Percentiles rank a stretch among this genome's conserved stretches.
phyloP scores from a whole-genome alignment of 306 rosid genomes.

The Cucumis sativus region Cucumber_9930_V3 NC_026659.2:24124001-24124500 shows the following conservation, averaged over 20 bases:
- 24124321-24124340: constrained; percentile 57
- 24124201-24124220: background rate
- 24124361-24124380: background rate
- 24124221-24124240: background rate
- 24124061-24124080: background rate
- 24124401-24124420: background rate
- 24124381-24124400: background rate
- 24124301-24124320: constrained; percentile 47
- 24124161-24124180: background rate
- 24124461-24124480: constrained; percentile 92
- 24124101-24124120: background rate
- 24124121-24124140: background rate
- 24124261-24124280: constrained; percentile 87
- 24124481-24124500: constrained; percentile 97
- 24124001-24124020: background rate
- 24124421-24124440: constrained; percentile 43
- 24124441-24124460: constrained; percentile 60
- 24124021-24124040: background rate
- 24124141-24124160: background rate
- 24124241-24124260: constrained; percentile 63
- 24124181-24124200: background rate
- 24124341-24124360: constrained; percentile 67
- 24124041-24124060: background rate
- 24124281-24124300: constrained; percentile 77
- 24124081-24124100: background rate